These are phyloP conservation scores for Tardiomyces blankii DNA, from an alignment of 1,139 yeast species.

Conservation along the genomic window DNA sequence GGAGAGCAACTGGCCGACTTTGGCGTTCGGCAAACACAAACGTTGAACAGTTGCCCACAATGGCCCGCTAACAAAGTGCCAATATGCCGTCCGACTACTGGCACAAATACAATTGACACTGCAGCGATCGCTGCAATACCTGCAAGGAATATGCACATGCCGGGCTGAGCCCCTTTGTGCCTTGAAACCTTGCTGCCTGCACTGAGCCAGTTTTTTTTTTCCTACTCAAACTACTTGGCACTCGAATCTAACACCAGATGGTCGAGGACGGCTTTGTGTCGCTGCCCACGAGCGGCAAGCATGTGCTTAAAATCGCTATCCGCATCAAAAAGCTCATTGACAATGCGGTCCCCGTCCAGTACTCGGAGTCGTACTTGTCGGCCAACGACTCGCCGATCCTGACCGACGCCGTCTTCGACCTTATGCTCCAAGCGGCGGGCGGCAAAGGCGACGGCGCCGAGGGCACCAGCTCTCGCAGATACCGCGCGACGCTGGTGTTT, in stretches of 20 bases:
- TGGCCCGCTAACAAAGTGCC: too few species aligned
- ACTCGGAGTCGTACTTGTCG: slow-evolving; percentile 39
- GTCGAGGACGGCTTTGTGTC: not conserved
- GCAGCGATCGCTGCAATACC: too few species aligned
- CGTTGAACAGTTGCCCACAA: too few species aligned
- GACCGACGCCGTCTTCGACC: slow-evolving; percentile 43
- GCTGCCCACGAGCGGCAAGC: slow-evolving; percentile 35
- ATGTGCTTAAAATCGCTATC: slow-evolving; percentile 59
- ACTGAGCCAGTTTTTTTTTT: too few species aligned
- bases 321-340: slow-evolving; percentile 67
- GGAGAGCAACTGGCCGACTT: too few species aligned
- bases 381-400: slow-evolving; percentile 53
- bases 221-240: too few species aligned
- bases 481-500: slow-evolving; percentile 57
- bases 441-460: slow-evolving; percentile 54
- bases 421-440: slow-evolving; percentile 70
- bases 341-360: slow-evolving; percentile 53
- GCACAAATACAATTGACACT: too few species aligned
- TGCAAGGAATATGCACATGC: too few species aligned
- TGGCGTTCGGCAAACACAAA: too few species aligned
- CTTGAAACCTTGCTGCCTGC: too few species aligned
- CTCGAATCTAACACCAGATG: not conserved
- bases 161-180: too few species aligned
- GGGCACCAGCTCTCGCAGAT: slow-evolving; percentile 49
- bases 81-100: too few species aligned